Evolutionary conservation across 1,284 basidiomycete genomes (phyloP).

Genomic region (Boletus sp.): DNA sequence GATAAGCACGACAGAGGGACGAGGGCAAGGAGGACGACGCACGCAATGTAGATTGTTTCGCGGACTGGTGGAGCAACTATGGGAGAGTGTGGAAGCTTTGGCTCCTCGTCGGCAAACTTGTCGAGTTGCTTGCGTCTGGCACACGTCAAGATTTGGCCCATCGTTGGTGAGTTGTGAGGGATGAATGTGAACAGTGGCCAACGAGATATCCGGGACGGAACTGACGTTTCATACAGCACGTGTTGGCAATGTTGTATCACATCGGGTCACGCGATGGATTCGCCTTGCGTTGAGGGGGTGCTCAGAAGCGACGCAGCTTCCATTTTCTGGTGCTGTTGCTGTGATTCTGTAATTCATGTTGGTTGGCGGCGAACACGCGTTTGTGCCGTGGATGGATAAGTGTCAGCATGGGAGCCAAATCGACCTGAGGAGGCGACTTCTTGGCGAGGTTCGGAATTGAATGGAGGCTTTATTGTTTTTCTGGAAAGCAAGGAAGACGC

Average conservation of each 20-base stretch:
- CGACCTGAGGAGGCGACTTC: constrained; percentile 3
- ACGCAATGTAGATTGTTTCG: constrained; percentile 33
- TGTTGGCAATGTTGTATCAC: constrained; percentile 31
- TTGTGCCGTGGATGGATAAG: constrained; percentile 16
- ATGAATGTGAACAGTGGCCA: constrained; percentile 12
- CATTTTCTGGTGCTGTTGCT: constrained; percentile 17
- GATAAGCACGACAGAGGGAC: constrained; percentile 25
- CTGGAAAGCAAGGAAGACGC: constrained; percentile 9
- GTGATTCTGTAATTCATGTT: constrained; percentile 22
- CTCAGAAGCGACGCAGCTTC: constrained; percentile 25
- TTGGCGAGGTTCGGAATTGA: constrained; percentile 15
- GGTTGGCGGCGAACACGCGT: constrained; percentile 25
- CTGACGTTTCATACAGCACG: constrained; percentile 28
- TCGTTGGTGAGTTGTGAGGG: constrained; percentile 20
- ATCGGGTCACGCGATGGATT: constrained; percentile 26
- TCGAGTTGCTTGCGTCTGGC: constrained; percentile 28
- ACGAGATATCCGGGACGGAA: constrained; percentile 29
- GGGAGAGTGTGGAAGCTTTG: constrained; percentile 20
- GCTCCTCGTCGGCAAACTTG: constrained; percentile 28
- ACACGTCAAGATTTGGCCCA: constrained; percentile 31
- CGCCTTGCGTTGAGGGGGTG: constrained; percentile 29
- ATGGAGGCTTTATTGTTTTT: constrained; percentile 1
- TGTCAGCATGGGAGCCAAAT: constrained; percentile 1
- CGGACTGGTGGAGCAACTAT: constrained; percentile 8
- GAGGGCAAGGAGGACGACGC: constrained; percentile 12